These are phyloP conservation scores for Huntiella omanensis DNA, from an alignment of 2,329 filamentous ascomycete genomes.

Conservation along the genomic window DNA sequence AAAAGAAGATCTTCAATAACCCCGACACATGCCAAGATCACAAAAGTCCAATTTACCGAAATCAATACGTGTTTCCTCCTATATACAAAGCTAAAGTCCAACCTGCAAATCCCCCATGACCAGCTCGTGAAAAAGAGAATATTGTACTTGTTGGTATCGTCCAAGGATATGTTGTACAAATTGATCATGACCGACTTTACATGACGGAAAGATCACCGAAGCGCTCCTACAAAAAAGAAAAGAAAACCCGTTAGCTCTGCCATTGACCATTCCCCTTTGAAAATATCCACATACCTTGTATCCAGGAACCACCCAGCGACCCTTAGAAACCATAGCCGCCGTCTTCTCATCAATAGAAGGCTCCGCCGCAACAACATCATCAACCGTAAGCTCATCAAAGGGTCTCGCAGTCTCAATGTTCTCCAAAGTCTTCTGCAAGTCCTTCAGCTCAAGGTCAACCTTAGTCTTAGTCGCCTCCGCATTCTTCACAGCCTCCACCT, in stretches of 20 bases:
- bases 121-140: conserved; percentile 18
- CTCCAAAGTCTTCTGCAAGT: conserved; percentile 82
- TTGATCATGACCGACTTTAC: conserved; percentile 34
- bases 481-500: conserved; percentile 91
- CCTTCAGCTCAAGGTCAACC: conserved; percentile 86
- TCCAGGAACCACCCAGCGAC: conserved; percentile 92
- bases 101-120: conserved; percentile 18
- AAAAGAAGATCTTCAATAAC: neutral
- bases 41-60: neutral
- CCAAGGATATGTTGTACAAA: conserved; percentile 13
- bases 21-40: no score
- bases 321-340: conserved; percentile 83
- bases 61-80: conserved; percentile 19
- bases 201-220: conserved; percentile 93
- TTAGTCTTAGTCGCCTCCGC: conserved; percentile 91
- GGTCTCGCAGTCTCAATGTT: conserved; percentile 94
- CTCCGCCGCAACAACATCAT: conserved; percentile 84
- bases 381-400: conserved; percentile 94
- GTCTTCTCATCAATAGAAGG: conserved; percentile 98
- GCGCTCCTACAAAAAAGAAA: conserved; percentile 54
- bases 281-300: conserved; percentile 62
- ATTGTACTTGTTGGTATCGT: conserved; percentile 1
- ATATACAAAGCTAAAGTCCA: conserved; percentile 43
- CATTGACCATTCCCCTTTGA: neutral
- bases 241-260: neutral